Conservation (phyloP, 495 filamentous ascomycete genomes). For the Penicillium parvum region DNA sequence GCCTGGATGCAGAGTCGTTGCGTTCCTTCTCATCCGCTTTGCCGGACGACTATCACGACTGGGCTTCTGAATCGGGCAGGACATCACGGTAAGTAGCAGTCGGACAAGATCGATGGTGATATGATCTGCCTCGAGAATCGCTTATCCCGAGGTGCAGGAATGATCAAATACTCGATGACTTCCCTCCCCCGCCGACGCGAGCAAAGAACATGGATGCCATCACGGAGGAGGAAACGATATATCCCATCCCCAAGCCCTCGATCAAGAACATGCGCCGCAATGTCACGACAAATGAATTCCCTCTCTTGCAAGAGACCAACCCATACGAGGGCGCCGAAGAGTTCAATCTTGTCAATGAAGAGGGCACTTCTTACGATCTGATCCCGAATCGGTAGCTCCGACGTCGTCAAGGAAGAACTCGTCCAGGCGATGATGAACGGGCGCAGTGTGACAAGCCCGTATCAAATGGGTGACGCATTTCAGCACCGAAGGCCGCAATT, state of each 20-base stretch:
- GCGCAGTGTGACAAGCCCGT: slow-evolving; percentile 59
- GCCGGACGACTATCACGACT: slow-evolving; percentile 26
- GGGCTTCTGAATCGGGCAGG: slow-evolving; percentile 21
- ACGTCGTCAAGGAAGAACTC: slow-evolving; percentile 52
- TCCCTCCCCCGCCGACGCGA: slow-evolving; percentile 18
- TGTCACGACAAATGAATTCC: slow-evolving; percentile 20
- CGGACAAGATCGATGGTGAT: background rate
- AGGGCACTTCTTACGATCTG: slow-evolving; percentile 29
- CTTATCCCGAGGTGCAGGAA: too few species aligned
- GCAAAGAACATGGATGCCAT: slow-evolving; percentile 17
- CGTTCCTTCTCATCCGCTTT: slow-evolving; percentile 19
- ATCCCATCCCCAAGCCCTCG: slow-evolving; percentile 17
- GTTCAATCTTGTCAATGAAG: slow-evolving; percentile 26
- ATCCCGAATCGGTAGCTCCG: slow-evolving; percentile 50
- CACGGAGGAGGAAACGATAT: slow-evolving; percentile 13
- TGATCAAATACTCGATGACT: slow-evolving; percentile 24
- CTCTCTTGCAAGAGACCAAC: slow-evolving; percentile 25
- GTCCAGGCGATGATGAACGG: slow-evolving; percentile 53
- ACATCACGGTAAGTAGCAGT: slow-evolving; percentile 15
- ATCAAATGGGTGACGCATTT: slow-evolving; percentile 52
- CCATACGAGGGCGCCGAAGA: slow-evolving; percentile 22
- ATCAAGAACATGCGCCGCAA: slow-evolving; percentile 25
- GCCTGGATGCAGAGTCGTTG: slow-evolving; percentile 19
- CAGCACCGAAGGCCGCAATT: slow-evolving; percentile 41
- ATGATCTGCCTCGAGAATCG: background rate